Evolutionary conservation across 805 yeast species (phyloP).

Genomic region (Kregervanrija delftensis): DNA sequence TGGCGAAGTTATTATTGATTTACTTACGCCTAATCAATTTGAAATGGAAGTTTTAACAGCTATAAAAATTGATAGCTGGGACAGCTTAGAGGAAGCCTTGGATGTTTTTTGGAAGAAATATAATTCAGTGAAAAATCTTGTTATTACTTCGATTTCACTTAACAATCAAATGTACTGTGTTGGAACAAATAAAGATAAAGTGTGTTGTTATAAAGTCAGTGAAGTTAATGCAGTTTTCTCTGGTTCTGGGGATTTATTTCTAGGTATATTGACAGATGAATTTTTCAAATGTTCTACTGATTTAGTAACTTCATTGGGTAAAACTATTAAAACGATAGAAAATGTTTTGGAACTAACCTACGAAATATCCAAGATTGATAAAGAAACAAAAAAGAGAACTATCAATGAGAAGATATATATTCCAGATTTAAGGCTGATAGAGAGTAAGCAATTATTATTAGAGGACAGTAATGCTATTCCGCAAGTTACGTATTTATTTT

Average conservation of each 20-base stretch:
- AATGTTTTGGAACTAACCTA: conserved; percentile 36
- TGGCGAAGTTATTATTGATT: conserved; percentile 27
- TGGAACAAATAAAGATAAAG: conserved; percentile 29
- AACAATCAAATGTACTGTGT: conserved; percentile 29
- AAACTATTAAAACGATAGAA: conserved; percentile 34
- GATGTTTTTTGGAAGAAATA: conserved; percentile 35
- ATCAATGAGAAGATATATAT: conserved; percentile 22
- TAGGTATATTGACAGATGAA: conserved; percentile 51
- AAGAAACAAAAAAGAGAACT: conserved; percentile 1
- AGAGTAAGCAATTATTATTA: conserved; percentile 30
- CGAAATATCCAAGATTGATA: conserved; percentile 13
- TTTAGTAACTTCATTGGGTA: conserved; percentile 30
- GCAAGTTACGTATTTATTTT: too few relatives aligned
- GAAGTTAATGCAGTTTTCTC: conserved; percentile 55
- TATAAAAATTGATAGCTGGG: conserved; percentile 32
- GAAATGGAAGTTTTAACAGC: conserved; percentile 60
- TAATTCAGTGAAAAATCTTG: conserved; percentile 39
- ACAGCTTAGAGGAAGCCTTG: conserved; percentile 33
- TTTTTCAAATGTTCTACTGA: conserved; percentile 28
- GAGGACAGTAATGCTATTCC: neutral
- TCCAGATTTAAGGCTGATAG: conserved; percentile 39
- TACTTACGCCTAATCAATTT: conserved; percentile 70
- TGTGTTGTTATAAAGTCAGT: conserved; percentile 35
- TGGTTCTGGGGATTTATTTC: conserved; percentile 72
- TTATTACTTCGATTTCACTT: conserved; percentile 50